Base-by-base conservation (phyloP, 129 eudicot species). In the Arctium lappa region DNA sequence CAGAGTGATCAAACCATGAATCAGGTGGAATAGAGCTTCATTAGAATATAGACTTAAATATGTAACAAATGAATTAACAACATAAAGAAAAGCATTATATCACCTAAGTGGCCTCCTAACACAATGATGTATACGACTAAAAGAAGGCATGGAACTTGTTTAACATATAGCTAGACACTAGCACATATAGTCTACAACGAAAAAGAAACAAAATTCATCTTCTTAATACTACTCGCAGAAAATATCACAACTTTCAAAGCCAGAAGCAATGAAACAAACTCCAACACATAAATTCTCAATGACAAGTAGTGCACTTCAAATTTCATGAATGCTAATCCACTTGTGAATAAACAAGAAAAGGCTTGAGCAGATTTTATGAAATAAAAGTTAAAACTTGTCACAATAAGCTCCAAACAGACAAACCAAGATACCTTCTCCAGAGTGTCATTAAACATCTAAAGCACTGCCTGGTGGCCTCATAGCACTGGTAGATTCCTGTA, bases 341-440 rank as follows among this genome's bases (percentile, higher is more conserved):
- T 62, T 22, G 37, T 22, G 40, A 81, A 9, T 38, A 42, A 42
- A 39, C 81, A 29, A 8, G 46, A 7, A 2, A 73, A 16, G 73
- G 65, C 50, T 27, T 40, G 11, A 36, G 65, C 75, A 8, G 44
- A 8, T 39, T 30, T 50, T 16, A 37, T 65, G n/a, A 48, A 39
- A 42, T 44, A 50, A 32, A 31, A 70, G 72, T 32, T 12, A 44
- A 76, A 34, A 60, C 39, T 82, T 34, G 50, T 88, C 75, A 79
- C 76, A 90, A 38, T 72, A 90, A 86, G 69, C 75, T 69, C 90
- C 91, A 84, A 85, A 82, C 82, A 84, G 85, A 88, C 95, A 92
- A 86, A 91, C 97, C 95, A 89, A 88, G 85, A 87, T 94, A 94
- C 98, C 98, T 94, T 92, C 98, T 90, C 93, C 92, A 91, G 80